A percentile compares a stretch with the other conserved stretches of the same genome.
These are phyloP conservation scores for Exophiala calicioides DNA, from an alignment of 2,329 filamentous ascomycete genomes.

Conservation along the genomic window DNA sequence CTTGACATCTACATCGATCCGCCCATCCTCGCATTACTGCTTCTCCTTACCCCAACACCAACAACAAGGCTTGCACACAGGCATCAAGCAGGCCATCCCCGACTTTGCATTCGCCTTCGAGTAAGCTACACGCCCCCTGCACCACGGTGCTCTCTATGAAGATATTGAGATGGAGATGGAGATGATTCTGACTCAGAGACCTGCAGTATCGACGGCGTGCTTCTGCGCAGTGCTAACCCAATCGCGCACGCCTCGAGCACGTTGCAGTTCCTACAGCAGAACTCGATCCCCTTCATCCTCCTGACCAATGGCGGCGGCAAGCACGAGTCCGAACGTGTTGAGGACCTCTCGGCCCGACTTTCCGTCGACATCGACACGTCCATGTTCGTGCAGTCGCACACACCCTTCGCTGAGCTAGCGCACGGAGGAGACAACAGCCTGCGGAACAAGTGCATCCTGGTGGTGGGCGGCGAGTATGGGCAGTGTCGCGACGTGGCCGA, in stretches of 20 bases:
- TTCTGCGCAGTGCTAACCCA: constrained; percentile 76
- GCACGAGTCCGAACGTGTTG: constrained; percentile 71
- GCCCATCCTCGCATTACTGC: not conserved
- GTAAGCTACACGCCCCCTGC: constrained; percentile 11
- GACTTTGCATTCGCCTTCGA: constrained; percentile 33
- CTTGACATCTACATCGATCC: not conserved
- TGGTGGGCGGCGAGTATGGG: constrained; percentile 69
- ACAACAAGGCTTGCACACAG: constrained; percentile 10
- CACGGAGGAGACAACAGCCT: constrained; percentile 55
- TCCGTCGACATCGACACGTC: constrained; percentile 62
- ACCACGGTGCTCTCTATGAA: not conserved
- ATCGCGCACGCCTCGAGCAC: constrained; percentile 77
- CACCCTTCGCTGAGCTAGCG: constrained; percentile 75
- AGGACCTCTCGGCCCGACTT: constrained; percentile 67
- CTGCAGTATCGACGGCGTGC: constrained; percentile 84
- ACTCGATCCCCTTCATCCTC: constrained; percentile 86
- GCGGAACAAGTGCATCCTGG: constrained; percentile 67
- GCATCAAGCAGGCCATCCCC: constrained; percentile 7
- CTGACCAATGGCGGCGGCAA: constrained; percentile 94
- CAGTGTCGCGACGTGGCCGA: constrained; percentile 73
- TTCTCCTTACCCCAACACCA: not conserved
- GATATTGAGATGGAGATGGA: not conserved
- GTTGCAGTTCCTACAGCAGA: constrained; percentile 69
- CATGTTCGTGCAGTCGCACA: constrained; percentile 87
- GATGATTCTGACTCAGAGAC: constrained; percentile 7